phyloP scores from a whole-genome alignment of 192 early-diverging fungal species.

The Dimargaris cristalligena region DNA sequence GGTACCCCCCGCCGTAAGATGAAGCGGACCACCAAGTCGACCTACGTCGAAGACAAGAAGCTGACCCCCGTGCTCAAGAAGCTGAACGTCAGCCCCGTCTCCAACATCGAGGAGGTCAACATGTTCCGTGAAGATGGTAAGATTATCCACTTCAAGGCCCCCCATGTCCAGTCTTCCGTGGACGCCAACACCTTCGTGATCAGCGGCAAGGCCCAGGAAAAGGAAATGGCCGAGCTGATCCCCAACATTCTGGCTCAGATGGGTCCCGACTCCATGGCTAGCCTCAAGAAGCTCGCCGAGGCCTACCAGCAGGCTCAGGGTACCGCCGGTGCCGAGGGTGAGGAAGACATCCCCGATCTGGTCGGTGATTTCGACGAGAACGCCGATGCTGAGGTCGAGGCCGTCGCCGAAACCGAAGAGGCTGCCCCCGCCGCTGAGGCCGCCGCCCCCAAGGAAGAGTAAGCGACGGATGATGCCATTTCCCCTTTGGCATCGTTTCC shows the following conservation, averaged over 20 bases:
- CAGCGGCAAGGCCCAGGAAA: conserved; percentile 62
- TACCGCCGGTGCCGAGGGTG: conserved; percentile 32
- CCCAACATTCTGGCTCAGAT: conserved; percentile 18
- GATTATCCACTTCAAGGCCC: conserved; percentile 77
- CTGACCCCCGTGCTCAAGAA: conserved; percentile 78
- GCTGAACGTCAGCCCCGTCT: conserved; percentile 72
- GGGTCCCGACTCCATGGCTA: conserved; percentile 75
- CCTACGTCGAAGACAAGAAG: conserved; percentile 85
- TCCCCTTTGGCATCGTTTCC: neutral
- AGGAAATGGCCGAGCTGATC: conserved; percentile 71
- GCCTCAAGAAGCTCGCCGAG: conserved; percentile 75
- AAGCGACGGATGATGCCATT: neutral
- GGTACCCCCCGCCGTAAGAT: conserved; percentile 95
- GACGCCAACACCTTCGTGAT: conserved; percentile 91
- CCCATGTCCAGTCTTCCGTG: conserved; percentile 57
- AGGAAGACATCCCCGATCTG: conserved; percentile 64
- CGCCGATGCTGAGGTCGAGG: conserved; percentile 35
- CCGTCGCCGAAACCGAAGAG: conserved; percentile 32
- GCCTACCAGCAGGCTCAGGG: conserved; percentile 46
- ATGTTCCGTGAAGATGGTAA: conserved; percentile 92
- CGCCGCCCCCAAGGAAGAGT: conserved; percentile 16
- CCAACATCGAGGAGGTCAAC: conserved; percentile 91
- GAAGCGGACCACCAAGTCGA: conserved; percentile 41
- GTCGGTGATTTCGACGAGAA: conserved; percentile 84
- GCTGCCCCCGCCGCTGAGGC: too few species aligned